Percentiles rank a stretch among this genome's conserved stretches.
Conservation (phyloP, 179 eudicot genomes). For the Pouteria campechiana region DNA sequence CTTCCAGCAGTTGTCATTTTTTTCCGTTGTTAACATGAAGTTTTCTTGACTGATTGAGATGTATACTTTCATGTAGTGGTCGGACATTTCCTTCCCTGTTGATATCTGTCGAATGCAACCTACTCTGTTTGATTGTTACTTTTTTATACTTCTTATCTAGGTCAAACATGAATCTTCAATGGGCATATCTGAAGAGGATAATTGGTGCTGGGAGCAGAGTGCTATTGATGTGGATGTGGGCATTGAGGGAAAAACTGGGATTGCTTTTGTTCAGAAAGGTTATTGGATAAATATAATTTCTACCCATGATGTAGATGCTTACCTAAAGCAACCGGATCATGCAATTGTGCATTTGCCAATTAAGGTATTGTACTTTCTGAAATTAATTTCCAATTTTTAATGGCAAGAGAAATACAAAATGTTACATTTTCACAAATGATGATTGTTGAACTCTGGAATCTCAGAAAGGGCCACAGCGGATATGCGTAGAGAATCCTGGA, state of each 20-base stretch:
- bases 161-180: constrained; percentile 51
- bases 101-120: not conserved
- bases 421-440: too few relatives aligned
- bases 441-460: too few relatives aligned
- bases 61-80: too few relatives aligned
- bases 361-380: constrained; percentile 37
- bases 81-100: too few relatives aligned
- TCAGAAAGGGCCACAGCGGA: constrained; percentile 85
- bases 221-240: constrained; percentile 58
- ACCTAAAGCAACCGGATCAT: constrained; percentile 57
- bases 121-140: not conserved
- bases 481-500: constrained; percentile 80
- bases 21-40: too few relatives aligned
- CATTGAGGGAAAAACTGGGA: constrained; percentile 58
- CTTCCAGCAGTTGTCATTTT: too few relatives aligned
- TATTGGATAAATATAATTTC: constrained; percentile 74
- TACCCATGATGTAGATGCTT: constrained; percentile 76
- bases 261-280: constrained; percentile 70
- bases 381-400: too few relatives aligned
- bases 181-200: constrained; percentile 36
- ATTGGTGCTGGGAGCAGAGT: constrained; percentile 91
- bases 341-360: constrained; percentile 51
- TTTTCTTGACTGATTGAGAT: too few relatives aligned
- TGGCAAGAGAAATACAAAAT: too few relatives aligned
- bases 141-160: constrained; percentile 33